These are phyloP conservation scores for Pinus albicaulis DNA, from an alignment of 75 land plant species.

Conservation along the genomic window DNA sequence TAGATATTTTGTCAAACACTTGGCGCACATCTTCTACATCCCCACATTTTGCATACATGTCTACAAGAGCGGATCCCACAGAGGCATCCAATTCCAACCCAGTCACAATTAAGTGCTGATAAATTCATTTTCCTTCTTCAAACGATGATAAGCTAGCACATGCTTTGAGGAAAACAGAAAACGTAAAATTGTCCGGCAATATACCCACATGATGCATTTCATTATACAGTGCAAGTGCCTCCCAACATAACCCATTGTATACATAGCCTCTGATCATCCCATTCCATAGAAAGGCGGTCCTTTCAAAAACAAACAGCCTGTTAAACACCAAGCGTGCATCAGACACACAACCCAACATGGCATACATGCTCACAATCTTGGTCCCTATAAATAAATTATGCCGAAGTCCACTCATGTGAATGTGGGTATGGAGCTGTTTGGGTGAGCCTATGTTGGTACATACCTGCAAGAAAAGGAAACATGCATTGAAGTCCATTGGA, in stretches of 20 bases:
- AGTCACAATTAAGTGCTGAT: constrained; percentile 8
- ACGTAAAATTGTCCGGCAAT: constrained; percentile 45
- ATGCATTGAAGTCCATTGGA: neutral
- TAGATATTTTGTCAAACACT: constrained; percentile 35
- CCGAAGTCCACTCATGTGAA: constrained; percentile 35
- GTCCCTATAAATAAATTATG: constrained; percentile 25
- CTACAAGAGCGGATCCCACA: constrained; percentile 34
- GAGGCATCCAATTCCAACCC: constrained; percentile 16
- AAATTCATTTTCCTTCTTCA: constrained; percentile 38
- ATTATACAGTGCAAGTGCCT: constrained; percentile 14
- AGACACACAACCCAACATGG: constrained; percentile 21
- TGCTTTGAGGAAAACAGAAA: constrained; percentile 42
- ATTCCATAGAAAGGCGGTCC: constrained; percentile 46
- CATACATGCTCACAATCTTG: constrained; percentile 51
- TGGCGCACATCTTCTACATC: constrained; percentile 28
- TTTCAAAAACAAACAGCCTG: constrained; percentile 9
- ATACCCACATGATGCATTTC: constrained; percentile 18
- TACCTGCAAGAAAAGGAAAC: constrained; percentile 42
- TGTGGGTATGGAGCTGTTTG: constrained; percentile 40
- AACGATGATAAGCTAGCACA: constrained; percentile 26
- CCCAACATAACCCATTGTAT: constrained; percentile 31
- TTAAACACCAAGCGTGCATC: constrained; percentile 55
- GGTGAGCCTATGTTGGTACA: constrained; percentile 24
- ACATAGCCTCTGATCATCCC: constrained; percentile 64
- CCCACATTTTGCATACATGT: constrained; percentile 66